Conservation (phyloP, 192 early-diverging fungal species). For the Jimgerdemannia flammicorona region DNA sequence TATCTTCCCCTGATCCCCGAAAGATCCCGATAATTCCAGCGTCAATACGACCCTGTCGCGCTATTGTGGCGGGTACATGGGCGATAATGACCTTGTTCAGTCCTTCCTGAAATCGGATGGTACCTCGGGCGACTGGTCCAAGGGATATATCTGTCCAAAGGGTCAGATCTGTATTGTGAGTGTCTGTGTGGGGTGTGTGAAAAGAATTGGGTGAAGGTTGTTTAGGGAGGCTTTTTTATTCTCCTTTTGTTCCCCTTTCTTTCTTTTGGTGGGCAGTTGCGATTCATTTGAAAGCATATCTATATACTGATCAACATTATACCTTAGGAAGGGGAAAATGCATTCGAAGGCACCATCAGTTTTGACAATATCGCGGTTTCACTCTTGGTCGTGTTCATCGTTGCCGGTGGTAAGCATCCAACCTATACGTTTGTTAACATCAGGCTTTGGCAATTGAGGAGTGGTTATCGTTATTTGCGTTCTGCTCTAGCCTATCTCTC, state of each 20-base stretch:
- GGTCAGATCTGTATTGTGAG: slow-evolving; percentile 43
- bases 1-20: not conserved
- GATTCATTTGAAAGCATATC: not conserved
- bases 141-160: slow-evolving; percentile 48
- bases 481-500: not conserved
- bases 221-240: too few species aligned
- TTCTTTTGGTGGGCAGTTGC: too few species aligned
- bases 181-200: not conserved
- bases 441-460: too few species aligned
- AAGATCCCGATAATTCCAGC: not conserved
- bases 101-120: slow-evolving; percentile 11
- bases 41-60: slow-evolving; percentile 14
- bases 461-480: too few species aligned
- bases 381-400: slow-evolving; percentile 51
- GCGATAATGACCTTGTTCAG: not conserved
- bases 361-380: slow-evolving; percentile 54
- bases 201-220: not conserved
- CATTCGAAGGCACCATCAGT: slow-evolving; percentile 34
- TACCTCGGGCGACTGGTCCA: slow-evolving; percentile 18
- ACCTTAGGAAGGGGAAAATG: slow-evolving; percentile 34
- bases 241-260: too few species aligned
- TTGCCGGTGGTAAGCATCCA: slow-evolving; percentile 39
- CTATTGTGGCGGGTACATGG: slow-evolving; percentile 34
- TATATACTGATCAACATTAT: not conserved
- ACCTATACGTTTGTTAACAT: not conserved